These are phyloP conservation scores for Phytophthora sojae DNA, from an alignment of 352 stramenopile genomes.

Conservation along the genomic window DNA sequence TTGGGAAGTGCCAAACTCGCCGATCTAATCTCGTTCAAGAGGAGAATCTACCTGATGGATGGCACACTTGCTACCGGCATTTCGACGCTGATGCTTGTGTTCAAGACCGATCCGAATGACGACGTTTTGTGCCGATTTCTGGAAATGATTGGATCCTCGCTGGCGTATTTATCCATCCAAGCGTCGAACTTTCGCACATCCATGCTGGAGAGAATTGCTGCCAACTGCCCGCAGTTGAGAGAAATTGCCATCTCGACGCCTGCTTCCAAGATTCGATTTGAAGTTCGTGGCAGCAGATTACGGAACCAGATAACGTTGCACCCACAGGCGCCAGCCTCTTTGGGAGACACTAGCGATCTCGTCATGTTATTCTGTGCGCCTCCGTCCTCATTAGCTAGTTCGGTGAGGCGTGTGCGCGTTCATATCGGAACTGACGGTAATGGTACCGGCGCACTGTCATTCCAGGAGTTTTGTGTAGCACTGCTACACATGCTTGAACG, in stretches of 20 bases:
- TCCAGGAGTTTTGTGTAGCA: too few species aligned
- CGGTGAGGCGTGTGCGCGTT: not conserved
- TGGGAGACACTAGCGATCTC: not conserved
- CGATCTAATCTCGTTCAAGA: not conserved
- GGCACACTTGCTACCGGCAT: not conserved
- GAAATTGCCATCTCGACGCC: conserved; percentile 4
- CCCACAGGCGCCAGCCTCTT: not conserved
- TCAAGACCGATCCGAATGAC: conserved; percentile 3
- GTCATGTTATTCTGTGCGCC: too few species aligned
- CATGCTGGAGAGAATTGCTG: not conserved
- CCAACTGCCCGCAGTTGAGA: not conserved
- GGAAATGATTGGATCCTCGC: not conserved
- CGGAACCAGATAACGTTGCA: not conserved
- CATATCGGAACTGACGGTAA: too few species aligned
- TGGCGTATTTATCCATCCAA: conserved; percentile 6
- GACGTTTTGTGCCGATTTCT: conserved; percentile 9
- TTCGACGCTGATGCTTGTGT: not conserved
- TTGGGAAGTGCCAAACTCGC: conserved; percentile 13
- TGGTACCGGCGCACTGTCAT: too few species aligned
- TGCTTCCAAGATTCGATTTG: conserved; percentile 2
- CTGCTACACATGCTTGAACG: not conserved
- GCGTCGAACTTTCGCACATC: not conserved
- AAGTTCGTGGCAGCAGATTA: not conserved
- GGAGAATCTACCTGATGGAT: not conserved
- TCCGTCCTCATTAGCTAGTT: too few species aligned